Conservation (phyloP, 176 grass and related monocot species). For the Phyllostachys edulis region DNA sequence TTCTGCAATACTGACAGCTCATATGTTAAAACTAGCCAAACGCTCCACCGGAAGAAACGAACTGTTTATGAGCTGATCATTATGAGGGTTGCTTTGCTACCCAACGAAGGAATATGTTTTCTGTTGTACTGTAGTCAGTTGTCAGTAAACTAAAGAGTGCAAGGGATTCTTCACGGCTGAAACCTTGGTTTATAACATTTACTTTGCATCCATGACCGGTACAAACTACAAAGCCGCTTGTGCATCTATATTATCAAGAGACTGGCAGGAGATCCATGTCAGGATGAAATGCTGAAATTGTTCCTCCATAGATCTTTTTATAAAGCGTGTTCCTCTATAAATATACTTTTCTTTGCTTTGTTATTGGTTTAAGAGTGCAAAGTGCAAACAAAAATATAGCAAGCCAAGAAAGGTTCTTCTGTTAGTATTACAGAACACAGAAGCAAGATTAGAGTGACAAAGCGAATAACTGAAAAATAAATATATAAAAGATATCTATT, state of each 20-base stretch:
- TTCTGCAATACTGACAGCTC: neutral
- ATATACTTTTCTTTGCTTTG: neutral
- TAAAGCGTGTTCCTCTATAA: neutral
- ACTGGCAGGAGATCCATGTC: neutral
- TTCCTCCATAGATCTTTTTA: neutral
- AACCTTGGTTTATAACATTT: neutral
- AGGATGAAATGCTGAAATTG: neutral
- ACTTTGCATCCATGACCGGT: neutral
- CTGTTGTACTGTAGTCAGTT: neutral
- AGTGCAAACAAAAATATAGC: neutral
- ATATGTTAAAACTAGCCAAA: neutral
- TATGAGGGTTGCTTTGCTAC: neutral
- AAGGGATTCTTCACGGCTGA: neutral
- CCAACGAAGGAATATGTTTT: neutral
- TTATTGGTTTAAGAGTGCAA: neutral
- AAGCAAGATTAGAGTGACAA: neutral
- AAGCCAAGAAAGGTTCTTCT: neutral
- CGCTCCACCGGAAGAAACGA: neutral
- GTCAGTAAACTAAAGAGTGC: neutral
- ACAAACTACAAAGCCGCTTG: neutral
- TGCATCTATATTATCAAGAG: neutral
- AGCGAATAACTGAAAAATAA: neutral
- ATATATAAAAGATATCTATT: neutral
- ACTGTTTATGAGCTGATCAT: neutral
- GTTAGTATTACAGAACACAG: neutral